These are phyloP conservation scores for Plenodomus lindquistii DNA, from an alignment of 2,329 filamentous ascomycete species.

Conservation along the genomic window DNA sequence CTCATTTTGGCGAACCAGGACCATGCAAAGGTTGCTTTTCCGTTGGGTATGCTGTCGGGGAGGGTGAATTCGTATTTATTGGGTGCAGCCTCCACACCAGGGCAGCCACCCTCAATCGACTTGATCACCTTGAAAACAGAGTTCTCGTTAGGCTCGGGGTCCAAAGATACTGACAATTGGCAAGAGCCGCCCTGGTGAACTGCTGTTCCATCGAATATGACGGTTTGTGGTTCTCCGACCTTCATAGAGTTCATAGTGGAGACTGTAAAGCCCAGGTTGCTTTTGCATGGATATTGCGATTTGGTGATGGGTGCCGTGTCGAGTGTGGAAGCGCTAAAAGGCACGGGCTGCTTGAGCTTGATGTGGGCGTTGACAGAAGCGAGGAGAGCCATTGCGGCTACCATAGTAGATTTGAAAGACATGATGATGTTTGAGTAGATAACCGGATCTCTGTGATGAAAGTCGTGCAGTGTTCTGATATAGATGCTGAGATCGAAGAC, in stretches of 20 bases:
- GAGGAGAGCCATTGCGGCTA: conserved; percentile 57
- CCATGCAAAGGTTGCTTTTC: conserved; percentile 83
- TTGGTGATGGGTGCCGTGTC: conserved; percentile 67
- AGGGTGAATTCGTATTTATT: conserved; percentile 70
- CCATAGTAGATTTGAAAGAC: conserved; percentile 56
- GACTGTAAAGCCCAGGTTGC: conserved; percentile 33
- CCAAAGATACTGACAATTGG: conserved; percentile 76
- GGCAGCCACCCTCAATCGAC: conserved; percentile 85
- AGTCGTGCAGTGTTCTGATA: too few relatives aligned
- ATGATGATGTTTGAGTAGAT: conserved; percentile 45
- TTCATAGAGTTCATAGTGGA: conserved; percentile 54
- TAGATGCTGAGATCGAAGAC: not conserved
- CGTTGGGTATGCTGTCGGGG: conserved; percentile 70
- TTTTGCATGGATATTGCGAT: conserved; percentile 74
- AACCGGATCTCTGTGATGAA: too few relatives aligned
- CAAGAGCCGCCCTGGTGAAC: conserved; percentile 90
- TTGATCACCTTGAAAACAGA: conserved; percentile 87
- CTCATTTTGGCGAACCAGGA: conserved; percentile 83
- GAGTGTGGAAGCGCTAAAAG: conserved; percentile 57
- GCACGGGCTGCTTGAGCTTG: conserved; percentile 68
- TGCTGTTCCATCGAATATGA: conserved; percentile 72
- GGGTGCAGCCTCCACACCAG: conserved; percentile 64
- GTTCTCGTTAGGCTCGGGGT: conserved; percentile 56
- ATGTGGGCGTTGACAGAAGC: conserved; percentile 73
- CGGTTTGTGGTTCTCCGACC: conserved; percentile 63